Conservation (phyloP, 2,329 filamentous ascomycete species). For the Penicillium sp. region DNA sequence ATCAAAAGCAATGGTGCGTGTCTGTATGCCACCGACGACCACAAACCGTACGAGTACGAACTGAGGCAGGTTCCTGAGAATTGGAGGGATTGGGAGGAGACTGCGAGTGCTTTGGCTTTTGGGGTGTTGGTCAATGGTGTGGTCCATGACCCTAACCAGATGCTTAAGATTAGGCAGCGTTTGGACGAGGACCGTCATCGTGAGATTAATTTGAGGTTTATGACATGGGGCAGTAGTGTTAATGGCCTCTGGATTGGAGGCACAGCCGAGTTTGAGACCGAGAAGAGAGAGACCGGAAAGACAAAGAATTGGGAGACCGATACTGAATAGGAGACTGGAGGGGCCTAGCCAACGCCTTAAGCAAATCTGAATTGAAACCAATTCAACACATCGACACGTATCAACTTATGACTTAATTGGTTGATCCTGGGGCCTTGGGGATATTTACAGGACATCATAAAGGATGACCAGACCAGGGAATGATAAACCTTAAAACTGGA, state of each 20-base stretch:
- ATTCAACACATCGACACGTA: background rate
- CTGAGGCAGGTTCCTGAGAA: conserved; percentile 14
- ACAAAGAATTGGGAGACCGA: background rate
- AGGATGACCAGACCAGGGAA: background rate
- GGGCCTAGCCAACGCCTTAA: background rate
- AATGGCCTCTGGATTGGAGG: conserved; percentile 16
- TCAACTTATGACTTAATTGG: background rate
- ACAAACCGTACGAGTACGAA: conserved; percentile 8
- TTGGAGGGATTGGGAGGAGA: conserved; percentile 14
- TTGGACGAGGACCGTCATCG: conserved; percentile 1
- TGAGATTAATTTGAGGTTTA: conserved; percentile 8
- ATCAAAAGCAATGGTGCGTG: conserved; percentile 11
- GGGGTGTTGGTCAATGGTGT: background rate
- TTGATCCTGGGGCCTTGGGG: background rate
- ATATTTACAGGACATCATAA: background rate
- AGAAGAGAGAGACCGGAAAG: background rate
- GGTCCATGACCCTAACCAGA: background rate
- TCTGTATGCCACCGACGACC: conserved; percentile 1
- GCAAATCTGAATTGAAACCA: background rate
- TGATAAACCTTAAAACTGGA: background rate
- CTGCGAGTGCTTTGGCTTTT: conserved; percentile 14
- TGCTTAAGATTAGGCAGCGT: conserved; percentile 5
- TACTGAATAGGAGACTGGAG: background rate
- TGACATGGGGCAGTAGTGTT: background rate
- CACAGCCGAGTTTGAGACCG: background rate